A percentile compares a stretch with the other conserved stretches of the same genome.
Conservation (phyloP, 768 basidiomycete genomes). For the Lactarius hengduanensis region DNA sequence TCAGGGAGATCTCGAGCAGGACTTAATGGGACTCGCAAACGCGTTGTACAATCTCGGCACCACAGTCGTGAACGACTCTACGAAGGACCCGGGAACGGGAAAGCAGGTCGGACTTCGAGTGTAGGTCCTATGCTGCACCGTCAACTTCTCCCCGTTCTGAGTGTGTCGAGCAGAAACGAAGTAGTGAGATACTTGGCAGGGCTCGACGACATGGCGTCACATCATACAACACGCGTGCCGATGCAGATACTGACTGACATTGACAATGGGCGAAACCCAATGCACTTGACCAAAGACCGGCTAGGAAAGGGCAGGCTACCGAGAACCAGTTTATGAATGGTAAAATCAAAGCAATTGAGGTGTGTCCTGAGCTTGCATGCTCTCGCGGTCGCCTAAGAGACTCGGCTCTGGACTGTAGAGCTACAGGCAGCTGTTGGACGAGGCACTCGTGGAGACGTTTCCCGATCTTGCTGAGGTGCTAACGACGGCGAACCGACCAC, state of each 20-base stretch:
- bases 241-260: slow-evolving; percentile 76
- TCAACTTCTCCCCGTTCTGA: background rate
- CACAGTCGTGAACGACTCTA: slow-evolving; percentile 79
- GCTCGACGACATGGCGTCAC: slow-evolving; percentile 67
- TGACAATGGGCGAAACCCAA: slow-evolving; percentile 76
- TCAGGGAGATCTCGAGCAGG: slow-evolving; percentile 75
- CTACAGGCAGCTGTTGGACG: slow-evolving; percentile 64
- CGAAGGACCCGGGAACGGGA: slow-evolving; percentile 62
- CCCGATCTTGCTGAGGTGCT: slow-evolving; percentile 51
- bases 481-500: background rate
- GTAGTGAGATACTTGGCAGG: slow-evolving; percentile 64
- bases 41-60: slow-evolving; percentile 74
- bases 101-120: slow-evolving; percentile 79
- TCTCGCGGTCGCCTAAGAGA: background rate
- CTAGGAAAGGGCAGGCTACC: slow-evolving; percentile 77
- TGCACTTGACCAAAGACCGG: slow-evolving; percentile 75
- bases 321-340: slow-evolving; percentile 94
- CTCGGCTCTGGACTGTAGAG: slow-evolving; percentile 46
- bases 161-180: slow-evolving; percentile 55
- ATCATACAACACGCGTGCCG: slow-evolving; percentile 63
- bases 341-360: slow-evolving; percentile 76
- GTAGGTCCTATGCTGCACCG: slow-evolving; percentile 42
- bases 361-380: slow-evolving; percentile 36
- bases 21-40: slow-evolving; percentile 72
- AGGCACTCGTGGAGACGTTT: slow-evolving; percentile 69